Evolutionary conservation across 805 yeast species (phyloP).

Genomic region (Lachancea mirantina): DNA sequence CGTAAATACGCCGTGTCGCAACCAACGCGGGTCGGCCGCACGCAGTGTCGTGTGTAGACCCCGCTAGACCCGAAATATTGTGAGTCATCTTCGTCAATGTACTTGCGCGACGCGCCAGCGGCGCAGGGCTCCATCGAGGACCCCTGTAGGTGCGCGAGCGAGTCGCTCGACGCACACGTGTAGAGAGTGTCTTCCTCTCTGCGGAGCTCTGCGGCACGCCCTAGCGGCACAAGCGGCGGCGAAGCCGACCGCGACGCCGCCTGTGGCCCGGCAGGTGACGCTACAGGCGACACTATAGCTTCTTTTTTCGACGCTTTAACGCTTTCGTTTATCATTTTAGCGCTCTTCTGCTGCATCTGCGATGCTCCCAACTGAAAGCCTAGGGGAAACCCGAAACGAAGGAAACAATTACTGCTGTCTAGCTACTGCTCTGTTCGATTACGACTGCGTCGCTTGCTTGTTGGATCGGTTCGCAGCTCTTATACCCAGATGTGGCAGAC

Average conservation of each 20-base stretch:
- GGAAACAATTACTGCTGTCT: no score
- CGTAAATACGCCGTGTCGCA: constrained; percentile 13
- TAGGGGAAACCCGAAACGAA: no score
- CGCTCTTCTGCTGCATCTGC: no score
- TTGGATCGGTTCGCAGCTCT: no score
- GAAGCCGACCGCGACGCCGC: constrained; percentile 6
- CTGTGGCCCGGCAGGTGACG: constrained; percentile 8
- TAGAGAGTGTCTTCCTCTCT: constrained; percentile 11
- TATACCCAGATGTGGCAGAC: no score
- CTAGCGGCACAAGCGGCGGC: constrained; percentile 5
- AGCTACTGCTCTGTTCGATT: no score
- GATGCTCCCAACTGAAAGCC: no score
- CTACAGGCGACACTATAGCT: constrained; percentile 4
- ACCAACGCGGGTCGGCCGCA: constrained; percentile 1
- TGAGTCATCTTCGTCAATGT: constrained; percentile 6
- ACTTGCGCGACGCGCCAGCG: constrained; percentile 1
- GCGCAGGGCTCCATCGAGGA: not conserved
- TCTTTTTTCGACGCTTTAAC: not conserved
- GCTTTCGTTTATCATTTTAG: constrained; percentile 8
- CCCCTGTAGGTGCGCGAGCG: constrained; percentile 16
- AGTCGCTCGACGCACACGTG: constrained; percentile 21
- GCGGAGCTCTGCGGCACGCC: constrained; percentile 5
- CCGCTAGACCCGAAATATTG: constrained; percentile 1
- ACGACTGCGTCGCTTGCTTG: no score
- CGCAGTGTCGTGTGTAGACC: constrained; percentile 1